Evolutionary conservation across 208 protist species (phyloP).

Genomic region (Trypanosomatidae sp.): DNA sequence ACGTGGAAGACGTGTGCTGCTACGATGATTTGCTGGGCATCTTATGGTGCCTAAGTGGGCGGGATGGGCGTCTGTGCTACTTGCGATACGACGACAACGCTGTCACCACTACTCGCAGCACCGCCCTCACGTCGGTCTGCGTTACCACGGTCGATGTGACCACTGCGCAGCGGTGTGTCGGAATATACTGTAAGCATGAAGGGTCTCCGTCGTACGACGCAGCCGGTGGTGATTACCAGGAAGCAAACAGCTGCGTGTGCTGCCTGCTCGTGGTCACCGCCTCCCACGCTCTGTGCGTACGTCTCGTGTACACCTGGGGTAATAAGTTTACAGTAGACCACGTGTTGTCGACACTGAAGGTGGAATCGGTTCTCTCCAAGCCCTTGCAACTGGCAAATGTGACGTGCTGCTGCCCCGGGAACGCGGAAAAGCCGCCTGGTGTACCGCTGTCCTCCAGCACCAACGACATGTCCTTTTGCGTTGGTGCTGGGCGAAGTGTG

Average conservation of each 20-base stretch:
- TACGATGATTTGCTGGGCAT: conserved; percentile 20
- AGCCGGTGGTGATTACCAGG: not conserved
- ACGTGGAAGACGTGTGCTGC: conserved; percentile 16
- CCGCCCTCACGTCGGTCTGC: not conserved
- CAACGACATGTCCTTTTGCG: conserved; percentile 2
- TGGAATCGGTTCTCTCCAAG: conserved; percentile 5
- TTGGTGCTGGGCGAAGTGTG: conserved; percentile 24
- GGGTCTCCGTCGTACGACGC: not conserved
- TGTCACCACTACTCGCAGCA: not conserved
- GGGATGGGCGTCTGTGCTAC: conserved; percentile 12
- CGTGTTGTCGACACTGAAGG: conserved; percentile 2
- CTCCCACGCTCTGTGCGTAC: conserved; percentile 1
- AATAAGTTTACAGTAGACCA: not conserved
- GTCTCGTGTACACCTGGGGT: not conserved
- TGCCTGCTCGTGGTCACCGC: conserved; percentile 4
- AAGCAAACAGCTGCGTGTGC: not conserved
- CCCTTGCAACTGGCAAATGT: conserved; percentile 15
- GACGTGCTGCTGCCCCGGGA: conserved; percentile 16
- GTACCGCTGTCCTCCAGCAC: not conserved
- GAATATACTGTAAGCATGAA: conserved; percentile 11
- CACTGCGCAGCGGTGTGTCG: conserved; percentile 13
- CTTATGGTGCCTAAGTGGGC: conserved; percentile 17
- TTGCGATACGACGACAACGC: not conserved
- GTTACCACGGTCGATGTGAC: conserved; percentile 11
- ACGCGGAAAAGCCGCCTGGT: not conserved